Percentiles rank a stretch among this genome's conserved stretches.
These are phyloP conservation scores for Citrullus colocynthis DNA, from an alignment of 306 rosid genomes.

Conservation along the genomic window DNA sequence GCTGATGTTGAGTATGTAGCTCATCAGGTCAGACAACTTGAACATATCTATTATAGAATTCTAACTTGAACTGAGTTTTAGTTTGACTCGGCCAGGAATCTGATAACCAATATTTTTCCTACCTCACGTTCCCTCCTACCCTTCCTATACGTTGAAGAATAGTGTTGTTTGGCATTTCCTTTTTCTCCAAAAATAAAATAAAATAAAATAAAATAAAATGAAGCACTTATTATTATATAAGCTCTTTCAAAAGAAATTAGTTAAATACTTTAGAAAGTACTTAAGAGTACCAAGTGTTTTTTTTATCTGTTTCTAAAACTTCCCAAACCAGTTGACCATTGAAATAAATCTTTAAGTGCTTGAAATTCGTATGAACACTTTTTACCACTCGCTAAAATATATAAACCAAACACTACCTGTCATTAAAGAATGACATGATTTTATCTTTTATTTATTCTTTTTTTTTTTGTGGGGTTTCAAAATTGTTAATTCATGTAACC, in stretches of 20 bases:
- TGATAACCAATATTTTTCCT: too few species aligned
- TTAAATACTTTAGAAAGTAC: neutral
- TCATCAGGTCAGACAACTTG: slow-evolving; percentile 63
- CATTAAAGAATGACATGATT: neutral
- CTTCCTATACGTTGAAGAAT: too few species aligned
- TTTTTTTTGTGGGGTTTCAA: neutral
- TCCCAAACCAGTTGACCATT: neutral
- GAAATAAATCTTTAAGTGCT: neutral
- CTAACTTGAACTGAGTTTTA: neutral
- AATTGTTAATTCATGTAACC: neutral
- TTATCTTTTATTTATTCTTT: neutral
- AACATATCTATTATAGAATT: neutral
- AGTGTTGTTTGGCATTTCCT: too few species aligned
- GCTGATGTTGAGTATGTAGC: slow-evolving; percentile 99
- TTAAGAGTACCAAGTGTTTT: neutral
- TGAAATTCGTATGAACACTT: neutral
- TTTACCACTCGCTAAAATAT: neutral
- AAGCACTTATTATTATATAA: too few species aligned
- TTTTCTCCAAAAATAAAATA: too few species aligned
- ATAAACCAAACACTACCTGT: neutral
- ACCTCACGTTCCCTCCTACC: too few species aligned
- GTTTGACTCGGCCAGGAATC: too few species aligned
- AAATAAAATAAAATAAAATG: too few species aligned
- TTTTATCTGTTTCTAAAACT: neutral
- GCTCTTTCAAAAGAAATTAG: neutral